Evolutionary conservation across 306 rosid species (phyloP), one percentile per base, ranked within the genome.

Genomic region (Fragaria iinumae): DNA sequence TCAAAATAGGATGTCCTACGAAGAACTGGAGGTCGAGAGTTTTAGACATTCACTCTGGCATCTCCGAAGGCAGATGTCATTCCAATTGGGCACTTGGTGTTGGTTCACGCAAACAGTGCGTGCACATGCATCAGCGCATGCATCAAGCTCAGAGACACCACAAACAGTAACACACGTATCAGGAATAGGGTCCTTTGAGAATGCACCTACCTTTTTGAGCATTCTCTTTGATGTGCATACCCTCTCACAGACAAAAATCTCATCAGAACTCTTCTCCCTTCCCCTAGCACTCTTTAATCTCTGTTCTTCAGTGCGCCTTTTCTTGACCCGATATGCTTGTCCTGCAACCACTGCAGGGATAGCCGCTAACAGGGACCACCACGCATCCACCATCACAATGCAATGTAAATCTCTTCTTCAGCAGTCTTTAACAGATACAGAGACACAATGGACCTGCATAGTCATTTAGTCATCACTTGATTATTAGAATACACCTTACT

Each of bases 161-260:
- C 98, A 94, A 4, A 94, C 98, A 23, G 98, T 94, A 62, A 92
- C 97, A 48, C 98, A 94, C 3, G 97, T 94, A 75, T 92, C 98
- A 41, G 96, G 95, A 82, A 94, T 90, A 8, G 98, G 98, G 71
- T 94, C 98, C 87, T 94, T 94, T 2, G 98, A 90, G 85, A 94
- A 90, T 12, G 97, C 80, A 29, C 96, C 97, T 12, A 94, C 95
- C 89, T 90, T 94, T 16, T 92, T 89, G 75, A 92, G 79, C 96
- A 94, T 94, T 86, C 98, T 90, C 86, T 92, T 94, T 0, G 98
- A 90, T 0, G 96, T 90, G 57, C 98, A 94, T 2, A 94, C 98
- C 83, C 97, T 89, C 81, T 94, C 98, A 38, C 98, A 94, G 4
- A 92, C 96, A 68, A 94, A 92, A 39, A 92, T 92, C 67, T 92